Evolutionary conservation across 306 rosid genomes (phyloP), one percentile per base, ranked within the genome.

Genomic region (Canavalia ensiformis): DNA sequence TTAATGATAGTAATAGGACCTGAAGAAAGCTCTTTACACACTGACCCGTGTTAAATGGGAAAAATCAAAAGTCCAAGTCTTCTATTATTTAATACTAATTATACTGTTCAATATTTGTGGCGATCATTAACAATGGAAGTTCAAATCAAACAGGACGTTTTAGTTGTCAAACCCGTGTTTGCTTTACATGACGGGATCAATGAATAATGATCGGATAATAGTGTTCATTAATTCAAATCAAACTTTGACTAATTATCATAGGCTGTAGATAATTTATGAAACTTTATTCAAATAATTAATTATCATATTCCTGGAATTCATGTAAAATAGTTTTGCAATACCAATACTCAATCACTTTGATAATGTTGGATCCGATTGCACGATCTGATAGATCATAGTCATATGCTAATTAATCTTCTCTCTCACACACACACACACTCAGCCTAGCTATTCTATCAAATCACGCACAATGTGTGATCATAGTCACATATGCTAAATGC

Each of bases 201-300:
- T 18, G 25, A 18, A 18, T 18, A 18, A 18, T 60, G 60, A n/a
- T 8, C 30, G 31, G 30, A 8, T 39, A 62, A 51, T 56, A 54
- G 6, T 10, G 68, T 13, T 78, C 68, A 51, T 7, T 8, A 7
- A 52, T 42, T 72, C 67, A 41, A 74, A 74, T 81, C 47, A 54
- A 65, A 54, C 59, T 65, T 65, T 81, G 80, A 74, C 84, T 64
- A 64, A 41, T 63, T 81, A 37, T 41, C 9, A 47, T 45, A 60
- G 49, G 10, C 33, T 28, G 0, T 55, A 6, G 39, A 50, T 62
- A 50, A 67, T 62, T 8, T 30, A 6, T 28, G 28, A 11, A 47
- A 3, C 55, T 13, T 3, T 28, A 2, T 69, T 57, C 54, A 49
- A 51, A 64, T 47, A 7, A 35, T 28, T 39, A 51, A 35, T 12